Evolutionary conservation across 2,329 filamentous ascomycete species (phyloP).

Genomic region (Alternaria infectoria): DNA sequence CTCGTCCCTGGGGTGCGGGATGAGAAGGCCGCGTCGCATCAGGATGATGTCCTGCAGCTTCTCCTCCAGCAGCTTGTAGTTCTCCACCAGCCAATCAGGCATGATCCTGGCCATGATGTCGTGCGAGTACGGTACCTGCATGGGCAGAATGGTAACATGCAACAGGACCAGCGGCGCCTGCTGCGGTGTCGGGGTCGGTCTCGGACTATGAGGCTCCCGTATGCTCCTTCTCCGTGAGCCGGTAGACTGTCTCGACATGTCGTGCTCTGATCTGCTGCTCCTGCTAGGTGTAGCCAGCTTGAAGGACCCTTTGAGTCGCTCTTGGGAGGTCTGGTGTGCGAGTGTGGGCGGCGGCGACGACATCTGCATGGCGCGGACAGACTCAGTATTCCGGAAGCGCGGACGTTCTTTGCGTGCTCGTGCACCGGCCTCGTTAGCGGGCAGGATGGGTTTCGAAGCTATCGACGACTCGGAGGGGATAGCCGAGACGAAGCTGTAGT

Average conservation of each 20-base stretch:
- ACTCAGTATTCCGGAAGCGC: constrained; percentile 72
- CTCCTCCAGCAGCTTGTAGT: constrained; percentile 71
- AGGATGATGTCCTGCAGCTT: constrained; percentile 73
- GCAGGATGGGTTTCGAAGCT: constrained; percentile 38
- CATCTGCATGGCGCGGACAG: constrained; percentile 75
- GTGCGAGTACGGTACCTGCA: constrained; percentile 67
- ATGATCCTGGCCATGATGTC: constrained; percentile 58
- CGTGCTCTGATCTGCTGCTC: constrained; percentile 38
- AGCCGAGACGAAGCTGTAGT: constrained; percentile 45
- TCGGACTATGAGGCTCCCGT: constrained; percentile 35
- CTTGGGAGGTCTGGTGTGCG: constrained; percentile 37
- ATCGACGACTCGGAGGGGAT: constrained; percentile 49
- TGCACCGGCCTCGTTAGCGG: constrained; percentile 34
- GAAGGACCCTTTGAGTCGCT: constrained; percentile 40
- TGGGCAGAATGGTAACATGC: constrained; percentile 76
- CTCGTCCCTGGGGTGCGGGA: constrained; percentile 80
- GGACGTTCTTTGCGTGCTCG: constrained; percentile 65
- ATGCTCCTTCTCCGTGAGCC: constrained; percentile 36
- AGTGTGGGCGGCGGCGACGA: constrained; percentile 59
- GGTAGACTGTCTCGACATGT: constrained; percentile 36
- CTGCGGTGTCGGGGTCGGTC: constrained; percentile 43
- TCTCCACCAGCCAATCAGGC: constrained; percentile 60
- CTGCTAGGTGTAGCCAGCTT: constrained; percentile 42
- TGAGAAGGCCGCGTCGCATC: constrained; percentile 73
- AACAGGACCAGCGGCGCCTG: constrained; percentile 75